Percentiles rank a stretch among this genome's conserved stretches.
phyloP scores from a whole-genome alignment of 305 asterid species.

The Petunia hybrid region DNA sequence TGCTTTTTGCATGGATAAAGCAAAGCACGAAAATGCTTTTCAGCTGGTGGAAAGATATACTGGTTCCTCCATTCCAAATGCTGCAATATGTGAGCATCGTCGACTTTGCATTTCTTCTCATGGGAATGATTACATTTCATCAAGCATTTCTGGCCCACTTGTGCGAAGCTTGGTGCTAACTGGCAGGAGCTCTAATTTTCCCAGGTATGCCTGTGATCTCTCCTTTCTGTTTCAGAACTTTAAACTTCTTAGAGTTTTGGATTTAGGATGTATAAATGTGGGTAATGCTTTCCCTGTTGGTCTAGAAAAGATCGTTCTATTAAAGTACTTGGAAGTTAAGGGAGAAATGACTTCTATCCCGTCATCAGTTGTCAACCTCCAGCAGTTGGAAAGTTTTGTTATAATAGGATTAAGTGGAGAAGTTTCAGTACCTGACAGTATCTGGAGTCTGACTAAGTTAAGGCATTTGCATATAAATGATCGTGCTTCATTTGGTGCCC shows the following conservation, averaged over 20 bases:
- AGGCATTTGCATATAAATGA: slow-evolving; percentile 30
- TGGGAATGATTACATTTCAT: background rate
- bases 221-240: background rate
- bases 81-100: background rate
- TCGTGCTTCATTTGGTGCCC: background rate
- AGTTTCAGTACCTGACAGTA: background rate
- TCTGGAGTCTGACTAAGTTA: slow-evolving; percentile 38
- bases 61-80: background rate
- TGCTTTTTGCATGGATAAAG: slow-evolving; percentile 35
- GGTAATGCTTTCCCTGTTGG: slow-evolving; percentile 26
- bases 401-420: background rate
- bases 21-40: slow-evolving; percentile 30
- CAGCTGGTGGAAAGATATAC: background rate
- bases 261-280: background rate
- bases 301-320: background rate
- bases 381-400: slow-evolving; percentile 33
- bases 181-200: background rate
- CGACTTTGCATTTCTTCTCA: background rate
- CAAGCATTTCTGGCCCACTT: slow-evolving; percentile 14
- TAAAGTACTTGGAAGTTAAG: slow-evolving; percentile 24
- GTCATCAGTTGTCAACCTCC: slow-evolving; percentile 30
- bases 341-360: background rate
- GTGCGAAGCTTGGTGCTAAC: slow-evolving; percentile 23
- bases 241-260: slow-evolving; percentile 35
- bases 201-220: background rate